Percentiles rank a stretch among this genome's conserved stretches.
Conservation (phyloP, 208 protist genomes). For the Leishmania major region DNA sequence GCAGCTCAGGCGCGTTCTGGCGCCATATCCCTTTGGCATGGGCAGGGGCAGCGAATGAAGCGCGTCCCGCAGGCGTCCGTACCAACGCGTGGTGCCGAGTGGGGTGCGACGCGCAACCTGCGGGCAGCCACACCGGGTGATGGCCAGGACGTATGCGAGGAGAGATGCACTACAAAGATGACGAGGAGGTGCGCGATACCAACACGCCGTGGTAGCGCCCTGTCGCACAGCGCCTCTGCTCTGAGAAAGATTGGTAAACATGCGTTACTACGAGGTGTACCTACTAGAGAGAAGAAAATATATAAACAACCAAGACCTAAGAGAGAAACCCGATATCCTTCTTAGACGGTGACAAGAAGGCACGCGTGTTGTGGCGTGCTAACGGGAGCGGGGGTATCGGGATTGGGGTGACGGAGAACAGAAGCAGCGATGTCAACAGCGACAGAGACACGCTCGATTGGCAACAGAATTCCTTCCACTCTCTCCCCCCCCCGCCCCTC, state of each 20-base stretch:
- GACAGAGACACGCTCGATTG: not conserved
- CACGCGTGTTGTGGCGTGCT: not conserved
- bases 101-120: not conserved
- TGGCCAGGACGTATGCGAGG: not conserved
- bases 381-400: not conserved
- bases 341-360: not conserved
- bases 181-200: not conserved
- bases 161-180: not conserved
- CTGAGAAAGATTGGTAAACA: not conserved
- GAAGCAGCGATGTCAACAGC: not conserved
- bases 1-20: not conserved
- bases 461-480: not conserved
- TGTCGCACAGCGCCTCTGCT: not conserved
- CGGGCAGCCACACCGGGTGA: not conserved
- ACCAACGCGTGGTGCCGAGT: not conserved
- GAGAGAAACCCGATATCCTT: not conserved
- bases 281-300: conserved; percentile 8
- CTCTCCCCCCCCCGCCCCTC: not conserved
- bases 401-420: not conserved
- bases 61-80: not conserved
- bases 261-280: conserved; percentile 16
- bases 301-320: not conserved
- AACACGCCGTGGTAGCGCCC: not conserved
- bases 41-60: not conserved
- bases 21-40: not conserved